These are phyloP conservation scores for Evernia prunastri DNA, from an alignment of 495 filamentous ascomycete species.

Conservation along the genomic window DNA sequence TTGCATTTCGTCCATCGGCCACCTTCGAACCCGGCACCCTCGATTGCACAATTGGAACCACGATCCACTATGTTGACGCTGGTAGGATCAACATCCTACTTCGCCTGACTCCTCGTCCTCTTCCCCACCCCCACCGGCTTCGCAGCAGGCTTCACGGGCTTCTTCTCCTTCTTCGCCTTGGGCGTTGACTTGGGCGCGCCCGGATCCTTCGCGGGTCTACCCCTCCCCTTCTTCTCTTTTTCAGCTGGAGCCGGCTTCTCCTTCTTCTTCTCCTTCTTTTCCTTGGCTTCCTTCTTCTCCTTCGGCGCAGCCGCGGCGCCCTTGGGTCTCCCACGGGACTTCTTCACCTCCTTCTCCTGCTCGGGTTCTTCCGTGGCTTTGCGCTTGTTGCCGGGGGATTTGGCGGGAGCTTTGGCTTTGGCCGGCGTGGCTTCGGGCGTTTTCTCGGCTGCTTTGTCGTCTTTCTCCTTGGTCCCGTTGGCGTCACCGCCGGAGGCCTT, in stretches of 20 bases:
- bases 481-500: slow-evolving; percentile 29
- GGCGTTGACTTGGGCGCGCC: neutral
- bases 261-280: slow-evolving; percentile 25
- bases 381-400: slow-evolving; percentile 14
- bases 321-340: slow-evolving; percentile 40
- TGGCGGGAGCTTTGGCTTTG: slow-evolving; percentile 13
- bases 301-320: slow-evolving; percentile 20
- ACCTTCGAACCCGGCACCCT: neutral
- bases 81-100: slow-evolving; percentile 3
- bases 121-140: slow-evolving; percentile 16
- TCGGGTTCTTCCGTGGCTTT: slow-evolving; percentile 24
- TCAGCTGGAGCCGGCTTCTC: slow-evolving; percentile 20
- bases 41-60: neutral
- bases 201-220: slow-evolving; percentile 18
- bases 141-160: slow-evolving; percentile 12
- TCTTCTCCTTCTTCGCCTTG: slow-evolving; percentile 21
- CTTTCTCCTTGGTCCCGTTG: slow-evolving; percentile 27
- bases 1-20: neutral
- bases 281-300: slow-evolving; percentile 31
- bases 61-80: neutral
- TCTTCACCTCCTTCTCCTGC: slow-evolving; percentile 34
- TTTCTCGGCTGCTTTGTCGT: slow-evolving; percentile 21
- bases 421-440: slow-evolving; percentile 14
- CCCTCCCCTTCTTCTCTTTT: slow-evolving; percentile 26
- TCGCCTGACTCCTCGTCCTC: slow-evolving; percentile 20